Percentiles rank a stretch among this genome's conserved stretches.
Conservation (phyloP, 192 early-diverging fungal species). For the Coemansia sp. region DNA sequence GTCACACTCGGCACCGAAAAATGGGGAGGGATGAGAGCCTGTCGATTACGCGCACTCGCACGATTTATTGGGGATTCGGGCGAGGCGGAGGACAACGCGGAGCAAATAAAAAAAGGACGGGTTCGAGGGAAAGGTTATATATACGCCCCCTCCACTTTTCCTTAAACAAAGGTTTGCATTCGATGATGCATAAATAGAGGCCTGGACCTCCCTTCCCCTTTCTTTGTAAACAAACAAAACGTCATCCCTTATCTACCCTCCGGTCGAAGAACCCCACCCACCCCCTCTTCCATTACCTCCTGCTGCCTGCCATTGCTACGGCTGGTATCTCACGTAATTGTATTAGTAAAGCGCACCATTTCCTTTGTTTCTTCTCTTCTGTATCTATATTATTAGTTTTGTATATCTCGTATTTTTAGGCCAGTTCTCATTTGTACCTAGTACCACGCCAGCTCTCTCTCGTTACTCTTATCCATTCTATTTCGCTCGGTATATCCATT, state of each 20-base stretch:
- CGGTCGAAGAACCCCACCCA: neutral
- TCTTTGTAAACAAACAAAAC: slow-evolving; percentile 7
- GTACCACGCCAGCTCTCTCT: neutral
- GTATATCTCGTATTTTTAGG: neutral
- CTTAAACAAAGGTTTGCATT: neutral
- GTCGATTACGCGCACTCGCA: neutral
- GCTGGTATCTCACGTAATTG: neutral
- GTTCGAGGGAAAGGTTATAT: neutral
- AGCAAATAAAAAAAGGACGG: neutral
- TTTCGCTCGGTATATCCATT: neutral
- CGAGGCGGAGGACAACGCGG: neutral
- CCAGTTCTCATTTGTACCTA: neutral
- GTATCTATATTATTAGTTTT: neutral
- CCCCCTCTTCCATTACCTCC: too few relatives aligned
- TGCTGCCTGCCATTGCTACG: neutral
- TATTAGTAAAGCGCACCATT: neutral
- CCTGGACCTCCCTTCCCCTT: neutral
- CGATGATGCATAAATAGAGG: neutral
- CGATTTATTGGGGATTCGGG: neutral
- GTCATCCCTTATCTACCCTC: neutral
- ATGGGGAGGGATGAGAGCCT: neutral
- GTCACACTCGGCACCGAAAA: too few relatives aligned
- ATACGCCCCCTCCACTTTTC: neutral
- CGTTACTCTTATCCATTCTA: neutral
- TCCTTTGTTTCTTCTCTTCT: neutral